Base-by-base conservation (phyloP, 1,284 basidiomycete genomes). In the Gymnopus androsaceus region DNA sequence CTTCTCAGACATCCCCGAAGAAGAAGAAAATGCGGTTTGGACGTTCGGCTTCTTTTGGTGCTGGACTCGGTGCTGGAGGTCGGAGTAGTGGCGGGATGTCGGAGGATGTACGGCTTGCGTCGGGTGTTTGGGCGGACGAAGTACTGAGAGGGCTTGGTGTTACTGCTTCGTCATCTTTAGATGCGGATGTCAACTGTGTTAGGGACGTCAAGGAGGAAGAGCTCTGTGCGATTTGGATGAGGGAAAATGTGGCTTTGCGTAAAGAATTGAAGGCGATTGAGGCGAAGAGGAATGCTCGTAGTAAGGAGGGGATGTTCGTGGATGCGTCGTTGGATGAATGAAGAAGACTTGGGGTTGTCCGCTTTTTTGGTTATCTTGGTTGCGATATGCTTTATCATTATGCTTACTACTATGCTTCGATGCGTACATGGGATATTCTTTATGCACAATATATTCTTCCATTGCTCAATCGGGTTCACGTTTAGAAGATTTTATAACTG, bases 81-180 rank as follows among this genome's bases (percentile, higher is more conserved):
- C 23, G 40, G 23, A 68, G 25, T n/a, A 21, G 48, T 37, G 27
- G 72, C 15, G 68, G 73, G 11, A 69, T 69, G 17, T 72, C 71
- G 25, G 78, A 81, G 41, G 80, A 83, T 34, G 75, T 88, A 6
- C 72, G 72, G 33, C 72, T 91, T 21, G 79, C 77, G 3, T 76
- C 81, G 15, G 81, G 82, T 30, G 74, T 88, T n/a, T 79, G 85
- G 61, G 70, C 72, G 3, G 85, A 87, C 33, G 88, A 91, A 61
- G 75, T 89, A 6, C 67, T 84, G 7, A 78, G 86, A 34, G 85
- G 87, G 0, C 66, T 90, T 33, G 87, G 87, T 14, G 72, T 87
- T 19, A 12, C 11, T 25, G 6, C 8, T 11, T 25, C 19, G 1
- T 66, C 64, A n/a, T n/a, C n/a, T n/a, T n/a, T n/a, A n/a, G n/a